Conservation (phyloP, 352 stramenopile genomes). For the Blastocystis hominis region DNA sequence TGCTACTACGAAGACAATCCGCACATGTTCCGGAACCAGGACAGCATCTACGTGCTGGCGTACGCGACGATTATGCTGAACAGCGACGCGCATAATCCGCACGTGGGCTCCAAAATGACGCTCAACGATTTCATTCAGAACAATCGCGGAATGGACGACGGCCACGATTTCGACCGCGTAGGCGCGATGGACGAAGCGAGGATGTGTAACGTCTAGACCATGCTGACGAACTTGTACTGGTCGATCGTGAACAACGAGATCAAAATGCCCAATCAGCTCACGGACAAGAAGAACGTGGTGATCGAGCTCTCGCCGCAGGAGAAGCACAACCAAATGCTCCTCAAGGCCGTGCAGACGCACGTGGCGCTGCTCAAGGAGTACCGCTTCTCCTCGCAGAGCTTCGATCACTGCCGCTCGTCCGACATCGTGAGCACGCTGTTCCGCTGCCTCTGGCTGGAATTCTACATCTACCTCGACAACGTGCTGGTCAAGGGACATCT, state of each 20-base stretch:
- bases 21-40: slow-evolving; percentile 69
- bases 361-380: slow-evolving; percentile 23
- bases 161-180: slow-evolving; percentile 71
- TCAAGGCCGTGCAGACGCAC: background rate
- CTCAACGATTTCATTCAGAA: slow-evolving; percentile 85
- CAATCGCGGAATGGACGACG: slow-evolving; percentile 89
- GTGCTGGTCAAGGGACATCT: slow-evolving; percentile 26
- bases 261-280: slow-evolving; percentile 15
- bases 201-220: background rate
- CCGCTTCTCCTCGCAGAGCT: background rate
- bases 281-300: background rate
- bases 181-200: too few species aligned
- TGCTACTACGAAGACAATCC: slow-evolving; percentile 92
- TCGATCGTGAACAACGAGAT: slow-evolving; percentile 47
- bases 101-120: slow-evolving; percentile 79
- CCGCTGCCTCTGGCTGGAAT: slow-evolving; percentile 9
- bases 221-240: slow-evolving; percentile 20
- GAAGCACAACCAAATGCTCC: background rate
- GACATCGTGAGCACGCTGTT: background rate
- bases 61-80: slow-evolving; percentile 99
- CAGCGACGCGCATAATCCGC: slow-evolving; percentile 88
- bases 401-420: background rate
- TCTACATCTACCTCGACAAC: slow-evolving; percentile 5
- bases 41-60: slow-evolving; percentile 75
- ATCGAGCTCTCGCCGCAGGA: background rate